A percentile compares a stretch with the other conserved stretches of the same genome.
Evolutionary conservation across 2,329 filamentous ascomycete species (phyloP).

Genomic region (Cladobotryum protrusum): DNA sequence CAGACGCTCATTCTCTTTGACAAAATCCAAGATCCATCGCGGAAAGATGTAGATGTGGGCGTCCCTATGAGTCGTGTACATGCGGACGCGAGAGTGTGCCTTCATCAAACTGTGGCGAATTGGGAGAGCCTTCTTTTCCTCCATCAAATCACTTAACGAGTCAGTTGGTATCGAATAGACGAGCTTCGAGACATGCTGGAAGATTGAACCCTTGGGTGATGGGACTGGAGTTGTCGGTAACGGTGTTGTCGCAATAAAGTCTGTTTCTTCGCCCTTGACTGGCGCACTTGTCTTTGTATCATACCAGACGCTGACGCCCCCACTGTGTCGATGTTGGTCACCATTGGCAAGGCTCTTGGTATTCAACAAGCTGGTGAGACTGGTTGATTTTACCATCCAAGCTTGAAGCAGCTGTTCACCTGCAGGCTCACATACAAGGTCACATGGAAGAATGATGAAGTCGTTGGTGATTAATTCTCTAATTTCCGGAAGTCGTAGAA

Average conservation of each 20-base stretch:
- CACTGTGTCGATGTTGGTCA: conserved; percentile 47
- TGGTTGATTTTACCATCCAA: conserved; percentile 82
- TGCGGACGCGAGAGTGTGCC: conserved; percentile 67
- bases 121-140: conserved; percentile 66
- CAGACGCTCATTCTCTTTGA: conserved; percentile 70
- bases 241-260: conserved; percentile 77
- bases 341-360: conserved; percentile 36
- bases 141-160: conserved; percentile 75
- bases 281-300: conserved; percentile 69
- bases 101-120: conserved; percentile 71
- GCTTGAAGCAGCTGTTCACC: conserved; percentile 78
- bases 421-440: conserved; percentile 83
- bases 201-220: conserved; percentile 51
- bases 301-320: conserved; percentile 87
- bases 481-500: conserved; percentile 79
- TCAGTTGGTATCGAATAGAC: conserved; percentile 86
- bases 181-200: conserved; percentile 65
- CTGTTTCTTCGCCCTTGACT: conserved; percentile 85
- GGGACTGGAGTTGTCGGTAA: conserved; percentile 47
- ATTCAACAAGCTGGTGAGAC: conserved; percentile 56
- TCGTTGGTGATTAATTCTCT: conserved; percentile 72
- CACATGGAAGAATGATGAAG: conserved; percentile 87
- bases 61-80: conserved; percentile 80
- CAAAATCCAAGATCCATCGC: conserved; percentile 81
- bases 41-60: conserved; percentile 95